Evolutionary conservation across 2,329 filamentous ascomycete species (phyloP).

Genomic region (Penicillium verrucosum): DNA sequence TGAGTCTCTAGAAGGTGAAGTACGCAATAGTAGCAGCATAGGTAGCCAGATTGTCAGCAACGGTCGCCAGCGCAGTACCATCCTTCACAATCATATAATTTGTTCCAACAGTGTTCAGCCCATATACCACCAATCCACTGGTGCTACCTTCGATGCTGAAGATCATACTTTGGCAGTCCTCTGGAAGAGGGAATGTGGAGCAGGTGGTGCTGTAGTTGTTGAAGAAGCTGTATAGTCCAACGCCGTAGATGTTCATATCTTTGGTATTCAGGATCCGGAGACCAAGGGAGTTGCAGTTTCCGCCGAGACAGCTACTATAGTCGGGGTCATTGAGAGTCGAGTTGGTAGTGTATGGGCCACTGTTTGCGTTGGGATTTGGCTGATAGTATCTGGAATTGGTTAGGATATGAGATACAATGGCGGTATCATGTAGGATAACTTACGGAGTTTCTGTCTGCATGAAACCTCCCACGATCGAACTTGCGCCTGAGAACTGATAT

Average conservation of each 20-base stretch:
- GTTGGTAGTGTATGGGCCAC: conserved; percentile 32
- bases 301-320: conserved; percentile 31
- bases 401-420: background rate
- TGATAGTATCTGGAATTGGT: conserved; percentile 34
- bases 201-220: conserved; percentile 50
- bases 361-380: conserved; percentile 35
- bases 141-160: conserved; percentile 46
- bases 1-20: conserved; percentile 29
- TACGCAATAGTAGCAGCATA: conserved; percentile 45
- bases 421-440: conserved; percentile 2
- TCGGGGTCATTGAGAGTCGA: conserved; percentile 34
- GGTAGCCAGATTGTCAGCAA: conserved; percentile 47
- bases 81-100: conserved; percentile 48
- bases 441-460: conserved; percentile 42
- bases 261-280: conserved; percentile 47
- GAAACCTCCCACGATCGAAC: conserved; percentile 33
- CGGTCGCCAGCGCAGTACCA: conserved; percentile 43
- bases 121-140: conserved; percentile 40
- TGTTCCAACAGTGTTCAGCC: conserved; percentile 48
- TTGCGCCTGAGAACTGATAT: conserved; percentile 45
- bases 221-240: conserved; percentile 56
- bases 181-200: conserved; percentile 37
- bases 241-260: conserved; percentile 50
- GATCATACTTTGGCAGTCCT: conserved; percentile 50
- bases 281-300: conserved; percentile 46